Conservation (phyloP, 768 basidiomycete species). For the Brasilioporus rufonigricans region DNA sequence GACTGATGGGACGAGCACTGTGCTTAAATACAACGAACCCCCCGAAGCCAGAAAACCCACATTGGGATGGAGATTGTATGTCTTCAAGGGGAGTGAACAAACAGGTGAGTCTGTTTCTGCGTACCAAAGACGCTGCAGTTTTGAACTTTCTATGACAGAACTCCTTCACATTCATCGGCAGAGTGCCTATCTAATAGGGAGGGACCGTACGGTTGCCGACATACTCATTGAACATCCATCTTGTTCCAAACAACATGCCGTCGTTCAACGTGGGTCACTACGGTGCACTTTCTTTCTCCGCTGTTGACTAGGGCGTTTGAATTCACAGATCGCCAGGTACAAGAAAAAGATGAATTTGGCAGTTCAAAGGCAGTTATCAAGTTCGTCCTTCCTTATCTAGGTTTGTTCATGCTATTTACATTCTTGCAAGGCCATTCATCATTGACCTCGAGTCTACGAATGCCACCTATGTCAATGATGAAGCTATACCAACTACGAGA, state of each 20-base stretch:
- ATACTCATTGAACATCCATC: conserved; percentile 95
- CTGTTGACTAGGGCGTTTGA: conserved; percentile 1
- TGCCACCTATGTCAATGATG: conserved; percentile 87
- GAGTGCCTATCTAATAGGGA: conserved; percentile 90
- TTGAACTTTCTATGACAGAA: conserved; percentile 45
- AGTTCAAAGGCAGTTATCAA: conserved; percentile 75
- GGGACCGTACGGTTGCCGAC: conserved; percentile 83
- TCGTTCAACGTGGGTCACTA: conserved; percentile 73
- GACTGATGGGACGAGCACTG: conserved; percentile 70
- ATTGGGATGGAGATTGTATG: conserved; percentile 91
- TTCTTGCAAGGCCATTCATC: conserved; percentile 74
- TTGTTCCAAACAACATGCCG: conserved; percentile 97
- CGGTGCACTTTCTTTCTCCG: neutral
- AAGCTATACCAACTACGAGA: conserved; percentile 77
- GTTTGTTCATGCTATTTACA: conserved; percentile 7
- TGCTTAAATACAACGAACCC: conserved; percentile 97
- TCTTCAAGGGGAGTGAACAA: conserved; percentile 95
- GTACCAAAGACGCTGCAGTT: neutral
- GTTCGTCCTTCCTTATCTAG: conserved; percentile 45
- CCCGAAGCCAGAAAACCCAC: conserved; percentile 94
- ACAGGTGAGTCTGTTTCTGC: conserved; percentile 57
- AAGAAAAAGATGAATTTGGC: conserved; percentile 87
- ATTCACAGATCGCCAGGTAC: conserved; percentile 72
- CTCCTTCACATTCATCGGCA: conserved; percentile 90
- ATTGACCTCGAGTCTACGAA: conserved; percentile 99